Evolutionary conservation across 1,284 basidiomycete genomes (phyloP), one percentile per base, ranked within the genome.

Genomic region (Ustilago crameri): DNA sequence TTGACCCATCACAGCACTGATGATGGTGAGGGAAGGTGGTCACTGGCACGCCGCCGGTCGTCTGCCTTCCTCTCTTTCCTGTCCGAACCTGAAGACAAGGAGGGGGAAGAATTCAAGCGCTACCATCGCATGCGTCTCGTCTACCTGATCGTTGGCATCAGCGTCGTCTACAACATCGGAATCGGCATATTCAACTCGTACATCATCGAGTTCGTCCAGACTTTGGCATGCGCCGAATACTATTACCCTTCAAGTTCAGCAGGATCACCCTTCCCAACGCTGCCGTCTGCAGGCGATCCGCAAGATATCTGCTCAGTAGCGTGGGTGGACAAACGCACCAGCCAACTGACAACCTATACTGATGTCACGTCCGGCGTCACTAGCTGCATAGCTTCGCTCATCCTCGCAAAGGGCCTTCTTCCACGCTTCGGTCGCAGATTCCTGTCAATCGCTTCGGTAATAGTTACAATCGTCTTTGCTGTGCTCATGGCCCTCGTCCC

Each of bases 41-140:
- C 56, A 3, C 8, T 61, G 27, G 61, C 62, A 42, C 52, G 58
- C 3, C 62, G 58, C 17, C 46, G 68, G 37, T 71, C 68, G 37
- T 71, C 62, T 2, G 68, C 57, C 38, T 62, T 71, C 26, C 60
- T 61, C 15, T 71, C 68, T 2, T 66, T 71, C 38, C 48, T 71
- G 5, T 66, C 68, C 27, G 54, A 66, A 41, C 68, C 62, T 12
- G 68, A 66, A 8, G 62, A 58, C 51, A 57, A 51, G 37, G 47
- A 59, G 5, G 55, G 58, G 48, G 58, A 61, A 15, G 62, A 61
- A 22, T 65, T 57, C 17, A 46, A 14, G 24, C 42, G 61, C 10
- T 58, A 48, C 38, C 42, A 44, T 12, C 60, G 68, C 42, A 61
- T 37, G 45, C 50, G 40, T 10, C 27, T 30, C 45, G 20, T 51